Evolutionary conservation across 2,329 filamentous ascomycete genomes (phyloP), one percentile per base, ranked within the genome.

Genomic region (Aspergillus flavus): DNA sequence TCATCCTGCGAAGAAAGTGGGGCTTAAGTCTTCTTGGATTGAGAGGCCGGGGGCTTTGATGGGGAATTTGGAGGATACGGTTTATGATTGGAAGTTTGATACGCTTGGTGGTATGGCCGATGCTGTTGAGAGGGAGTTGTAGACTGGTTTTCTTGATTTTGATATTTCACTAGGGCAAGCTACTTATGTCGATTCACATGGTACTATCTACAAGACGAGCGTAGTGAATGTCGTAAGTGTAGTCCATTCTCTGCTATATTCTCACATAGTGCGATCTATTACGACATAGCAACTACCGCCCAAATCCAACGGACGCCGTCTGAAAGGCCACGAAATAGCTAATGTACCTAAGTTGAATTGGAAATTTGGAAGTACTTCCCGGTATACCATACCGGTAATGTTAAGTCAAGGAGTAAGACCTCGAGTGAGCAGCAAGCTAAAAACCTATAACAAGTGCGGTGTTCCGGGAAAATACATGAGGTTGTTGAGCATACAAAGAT

Each of bases 11-110:
- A 85, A 85, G 75, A 74, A 85, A 71, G 69, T 88, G 21, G 88
- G 86, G 1, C 72, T 92, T 43, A 82, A 81, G 67, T 88, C 84
- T 61, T 85, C 84, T 21, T 93, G 89, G 89, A 91, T 92, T 69
- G 82, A 80, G 55, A 71, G 80, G 55, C 70, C 78, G 1, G 79
- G 81, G 43, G 78, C 77, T 9, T 76, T 79, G 19, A 73, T 78
- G 69, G 72, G 72, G 57, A 84, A 81, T 61, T 10, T 59, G 66
- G 74, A 74, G 1, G 72, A 82, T 62, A 72, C 75, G 1, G 73
- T 73, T 23, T 86, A 77, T 75, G 81, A 83, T 54, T 90, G 86
- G 84, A 83, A 82, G 68, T 87, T 89, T 72, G 79, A 82, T 46
- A 88, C 82, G 0, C 71, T 91, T 65, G 83, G 79, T 2, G 86